A percentile compares a stretch with the other conserved stretches of the same genome.
Evolutionary conservation across 169 alveolate species (phyloP).

Genomic region (Babesia divergens): DNA sequence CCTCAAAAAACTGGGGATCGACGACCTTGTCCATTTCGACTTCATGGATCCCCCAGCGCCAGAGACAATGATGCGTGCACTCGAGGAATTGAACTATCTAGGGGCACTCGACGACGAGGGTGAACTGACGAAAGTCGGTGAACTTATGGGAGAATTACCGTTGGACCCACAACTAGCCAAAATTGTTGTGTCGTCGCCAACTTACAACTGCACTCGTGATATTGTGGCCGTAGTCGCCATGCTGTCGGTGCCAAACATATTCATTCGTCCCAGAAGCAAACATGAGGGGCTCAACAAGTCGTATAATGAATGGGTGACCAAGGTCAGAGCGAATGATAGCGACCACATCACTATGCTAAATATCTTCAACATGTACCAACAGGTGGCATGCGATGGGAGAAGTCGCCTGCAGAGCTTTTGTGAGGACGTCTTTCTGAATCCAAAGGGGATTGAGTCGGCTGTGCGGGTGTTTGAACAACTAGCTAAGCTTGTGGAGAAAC

Average conservation of each 20-base stretch:
- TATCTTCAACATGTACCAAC: conserved; percentile 68
- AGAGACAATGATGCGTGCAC: conserved; percentile 96
- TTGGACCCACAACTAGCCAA: conserved; percentile 97
- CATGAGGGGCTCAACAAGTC: conserved; percentile 78
- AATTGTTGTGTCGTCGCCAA: conserved; percentile 84
- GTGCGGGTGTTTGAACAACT: conserved; percentile 88
- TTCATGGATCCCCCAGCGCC: conserved; percentile 99
- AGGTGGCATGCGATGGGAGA: conserved; percentile 51
- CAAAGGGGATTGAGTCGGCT: conserved; percentile 89
- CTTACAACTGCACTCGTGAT: conserved; percentile 85
- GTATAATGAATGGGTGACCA: conserved; percentile 85
- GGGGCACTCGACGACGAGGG: conserved; percentile 99
- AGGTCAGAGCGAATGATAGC: conserved; percentile 93
- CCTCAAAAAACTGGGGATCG: conserved; percentile 93
- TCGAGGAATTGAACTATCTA: conserved; percentile 91
- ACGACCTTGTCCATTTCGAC: conserved; percentile 97
- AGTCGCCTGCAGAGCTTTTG: conserved; percentile 85
- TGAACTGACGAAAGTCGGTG: conserved; percentile 93
- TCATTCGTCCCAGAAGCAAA: conserved; percentile 89
- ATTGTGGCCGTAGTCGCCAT: conserved; percentile 88
- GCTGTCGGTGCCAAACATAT: conserved; percentile 90
- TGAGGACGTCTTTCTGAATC: conserved; percentile 83
- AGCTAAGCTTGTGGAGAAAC: conserved; percentile 75
- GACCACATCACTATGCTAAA: conserved; percentile 96
- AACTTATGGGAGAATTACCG: conserved; percentile 96